Conservation (phyloP, 1,284 basidiomycete genomes). For the Tilletia caries region DNA sequence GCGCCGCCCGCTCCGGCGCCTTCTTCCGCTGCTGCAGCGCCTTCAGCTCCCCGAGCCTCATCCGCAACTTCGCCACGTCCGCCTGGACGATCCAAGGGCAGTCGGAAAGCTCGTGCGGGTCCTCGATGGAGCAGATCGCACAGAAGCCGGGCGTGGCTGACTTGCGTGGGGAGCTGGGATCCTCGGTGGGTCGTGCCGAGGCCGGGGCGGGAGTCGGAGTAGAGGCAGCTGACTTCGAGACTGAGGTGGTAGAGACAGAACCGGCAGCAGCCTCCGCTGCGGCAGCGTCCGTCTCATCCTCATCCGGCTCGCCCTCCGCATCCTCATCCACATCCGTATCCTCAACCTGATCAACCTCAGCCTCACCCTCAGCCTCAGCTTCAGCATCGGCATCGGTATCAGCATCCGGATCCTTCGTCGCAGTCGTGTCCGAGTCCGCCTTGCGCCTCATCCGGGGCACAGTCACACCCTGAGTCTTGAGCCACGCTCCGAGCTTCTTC, state of each 20-base stretch:
- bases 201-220: not conserved
- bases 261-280: not conserved
- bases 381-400: not conserved
- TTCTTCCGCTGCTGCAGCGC: conserved; percentile 4
- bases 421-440: not conserved
- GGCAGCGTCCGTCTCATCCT: conserved; percentile 1
- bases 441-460: not conserved
- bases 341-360: not conserved
- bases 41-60: not conserved
- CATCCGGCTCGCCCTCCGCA: conserved; percentile 8
- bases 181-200: not conserved
- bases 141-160: not conserved
- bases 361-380: not conserved
- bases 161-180: not conserved
- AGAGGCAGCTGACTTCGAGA: not conserved
- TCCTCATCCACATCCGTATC: not conserved
- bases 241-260: not conserved
- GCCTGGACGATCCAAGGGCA: conserved; percentile 4
- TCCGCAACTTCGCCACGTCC: not conserved
- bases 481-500: not conserved
- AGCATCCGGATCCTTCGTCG: not conserved
- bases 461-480: not conserved
- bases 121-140: not conserved
- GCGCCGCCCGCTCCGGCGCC: not conserved
- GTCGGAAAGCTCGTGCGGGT: not conserved